A percentile compares a stretch with the other conserved stretches of the same genome.
These are phyloP conservation scores for Apiotrichum montevideense DNA, from an alignment of 1,284 basidiomycete species.

Conservation along the genomic window DNA sequence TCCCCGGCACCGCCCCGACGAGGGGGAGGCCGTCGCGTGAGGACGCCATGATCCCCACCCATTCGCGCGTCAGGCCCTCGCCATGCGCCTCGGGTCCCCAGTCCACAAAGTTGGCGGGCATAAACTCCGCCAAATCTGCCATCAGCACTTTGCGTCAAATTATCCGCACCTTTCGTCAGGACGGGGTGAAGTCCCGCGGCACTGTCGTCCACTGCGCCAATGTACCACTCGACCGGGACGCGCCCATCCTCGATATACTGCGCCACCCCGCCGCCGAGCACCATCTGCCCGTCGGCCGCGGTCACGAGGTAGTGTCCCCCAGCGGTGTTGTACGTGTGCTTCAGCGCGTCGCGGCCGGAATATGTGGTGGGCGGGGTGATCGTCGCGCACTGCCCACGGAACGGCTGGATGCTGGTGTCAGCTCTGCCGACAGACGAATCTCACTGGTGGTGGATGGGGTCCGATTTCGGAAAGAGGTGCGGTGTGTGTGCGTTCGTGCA, in stretches of 20 bases:
- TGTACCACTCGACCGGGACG: slow-evolving; percentile 5
- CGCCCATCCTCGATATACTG: slow-evolving; percentile 11
- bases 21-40: slow-evolving; percentile 26
- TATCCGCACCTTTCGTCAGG: slow-evolving; percentile 10
- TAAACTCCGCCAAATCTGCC: slow-evolving; percentile 16
- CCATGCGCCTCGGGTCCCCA: slow-evolving; percentile 24
- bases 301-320: slow-evolving; percentile 24
- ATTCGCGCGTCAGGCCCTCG: slow-evolving; percentile 23
- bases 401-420: slow-evolving; percentile 18
- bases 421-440: background rate
- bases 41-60: slow-evolving; percentile 21
- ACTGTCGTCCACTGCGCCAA: slow-evolving; percentile 19
- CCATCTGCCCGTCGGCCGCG: slow-evolving; percentile 12
- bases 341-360: slow-evolving; percentile 14
- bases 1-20: slow-evolving; percentile 25
- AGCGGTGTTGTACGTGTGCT: slow-evolving; percentile 22
- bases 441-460: slow-evolving; percentile 4
- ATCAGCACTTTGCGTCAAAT: slow-evolving; percentile 8
- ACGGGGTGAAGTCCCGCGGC: slow-evolving; percentile 9
- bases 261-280: slow-evolving; percentile 17
- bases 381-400: slow-evolving; percentile 20
- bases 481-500: slow-evolving; percentile 31
- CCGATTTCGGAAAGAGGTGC: slow-evolving; percentile 20
- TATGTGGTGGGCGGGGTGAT: slow-evolving; percentile 27
- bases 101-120: slow-evolving; percentile 15